A percentile compares a stretch with the other conserved stretches of the same genome.
phyloP scores from a whole-genome alignment of 768 basidiomycete genomes.

The Kwoniella europaea region DNA sequence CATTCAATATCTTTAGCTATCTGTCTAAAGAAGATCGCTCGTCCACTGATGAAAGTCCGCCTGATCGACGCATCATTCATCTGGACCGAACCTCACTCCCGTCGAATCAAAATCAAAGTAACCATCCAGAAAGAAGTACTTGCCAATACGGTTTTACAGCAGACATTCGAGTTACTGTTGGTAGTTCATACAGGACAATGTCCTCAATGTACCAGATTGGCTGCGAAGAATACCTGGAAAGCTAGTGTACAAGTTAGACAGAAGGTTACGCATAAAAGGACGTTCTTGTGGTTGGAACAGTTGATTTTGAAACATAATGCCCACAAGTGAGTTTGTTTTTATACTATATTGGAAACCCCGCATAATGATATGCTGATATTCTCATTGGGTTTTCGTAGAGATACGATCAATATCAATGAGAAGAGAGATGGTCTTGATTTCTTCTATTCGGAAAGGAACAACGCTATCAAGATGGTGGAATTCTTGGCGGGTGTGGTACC shows the following conservation, averaged over 20 bases:
- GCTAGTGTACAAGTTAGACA: slow-evolving; percentile 98
- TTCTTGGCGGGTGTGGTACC: slow-evolving; percentile 88
- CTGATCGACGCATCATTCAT: slow-evolving; percentile 98
- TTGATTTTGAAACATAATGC: slow-evolving; percentile 94
- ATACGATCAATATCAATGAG: slow-evolving; percentile 91
- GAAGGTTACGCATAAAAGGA: slow-evolving; percentile 96
- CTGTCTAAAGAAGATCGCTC: slow-evolving; percentile 81
- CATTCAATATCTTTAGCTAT: slow-evolving; percentile 64
- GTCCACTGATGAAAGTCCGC: slow-evolving; percentile 79
- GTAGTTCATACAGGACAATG: slow-evolving; percentile 90
- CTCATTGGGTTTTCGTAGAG: slow-evolving; percentile 55
- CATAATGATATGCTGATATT: not conserved
- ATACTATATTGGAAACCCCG: not conserved
- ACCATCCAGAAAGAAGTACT: slow-evolving; percentile 99
- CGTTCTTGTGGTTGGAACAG: slow-evolving; percentile 96
- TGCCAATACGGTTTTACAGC: slow-evolving; percentile 92
- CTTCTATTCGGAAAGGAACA: slow-evolving; percentile 87
- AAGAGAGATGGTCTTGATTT: slow-evolving; percentile 94
- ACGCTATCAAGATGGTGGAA: slow-evolving; percentile 95
- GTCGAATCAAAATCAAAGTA: slow-evolving; percentile 85
- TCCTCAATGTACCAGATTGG: slow-evolving; percentile 87
- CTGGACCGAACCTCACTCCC: slow-evolving; percentile 99
- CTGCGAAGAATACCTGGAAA: slow-evolving; percentile 99
- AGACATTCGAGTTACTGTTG: slow-evolving; percentile 95
- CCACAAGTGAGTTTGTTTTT: slow-evolving; percentile 66